Base-by-base conservation (phyloP, 163 green algal genomes). In the Chlamydomonas reinhardtii region DNA sequence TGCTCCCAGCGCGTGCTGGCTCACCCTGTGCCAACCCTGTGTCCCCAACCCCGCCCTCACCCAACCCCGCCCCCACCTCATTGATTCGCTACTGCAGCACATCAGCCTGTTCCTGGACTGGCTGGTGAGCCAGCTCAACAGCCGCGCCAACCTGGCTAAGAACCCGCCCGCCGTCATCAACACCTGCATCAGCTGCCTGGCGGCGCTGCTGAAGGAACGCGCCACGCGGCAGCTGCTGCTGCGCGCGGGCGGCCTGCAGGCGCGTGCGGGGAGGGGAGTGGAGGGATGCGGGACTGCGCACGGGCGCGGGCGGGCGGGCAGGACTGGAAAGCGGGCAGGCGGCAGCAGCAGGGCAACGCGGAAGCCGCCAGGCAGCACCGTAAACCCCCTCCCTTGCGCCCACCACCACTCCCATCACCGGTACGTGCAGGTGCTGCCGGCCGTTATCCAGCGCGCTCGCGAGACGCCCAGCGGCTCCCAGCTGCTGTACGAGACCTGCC, bases 401-500 rank as follows among this genome's bases (percentile, higher is more conserved):
- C n/a, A n/a, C n/a, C n/a, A n/a, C n/a, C n/a, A n/a, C n/a, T n/a
- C n/a, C n/a, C n/a, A 54, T 54, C 43, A 54, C 43, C 11, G 43
- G 11, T 54, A 54, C 48, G 48, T 17, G 48, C 83, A 83, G 54
- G 92, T 97, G 81, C 91, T 99, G 76, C 93, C 92, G 8, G 94
- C 95, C 0, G 92, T 98, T 66, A 82, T 99, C 80, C 86, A 91
- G 74, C 86, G 84, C 77, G 92, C 75, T 62, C 93, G 89, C 78
- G 92, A 85, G 74, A 80, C 80, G 25, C 92, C 91, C 48, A 90
- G 93, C 77, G 95, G 96, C 92, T 92, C 94, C 35, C 97, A 99
- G 94, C 94, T 99, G 73, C 92, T 98, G 76, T 99, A 99, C 90
- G 97, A 99, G 91, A 93, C 95, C 0, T 94, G 91, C 76, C 91